phyloP scores from a whole-genome alignment of 345 rosid species.

The Dipteronia sinensis region DNA sequence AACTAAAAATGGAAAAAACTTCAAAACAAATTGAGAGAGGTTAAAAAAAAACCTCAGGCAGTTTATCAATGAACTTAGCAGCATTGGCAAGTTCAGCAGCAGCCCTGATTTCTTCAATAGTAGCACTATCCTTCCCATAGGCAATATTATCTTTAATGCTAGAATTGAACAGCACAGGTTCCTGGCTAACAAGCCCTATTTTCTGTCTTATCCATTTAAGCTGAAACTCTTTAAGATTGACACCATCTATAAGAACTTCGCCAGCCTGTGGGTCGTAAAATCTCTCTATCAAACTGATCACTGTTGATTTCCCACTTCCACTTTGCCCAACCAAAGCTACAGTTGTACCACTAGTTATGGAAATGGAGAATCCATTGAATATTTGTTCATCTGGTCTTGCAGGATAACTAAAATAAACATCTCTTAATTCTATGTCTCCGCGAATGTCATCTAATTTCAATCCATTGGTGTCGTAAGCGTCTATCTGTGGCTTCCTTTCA shows the following conservation, averaged over 20 bases:
- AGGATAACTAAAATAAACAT: conserved; percentile 45
- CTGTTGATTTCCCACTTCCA: conserved; percentile 56
- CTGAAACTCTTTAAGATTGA: conserved; percentile 40
- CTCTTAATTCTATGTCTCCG: conserved; percentile 41
- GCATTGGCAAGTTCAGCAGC: conserved; percentile 52
- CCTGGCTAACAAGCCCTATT: conserved; percentile 58
- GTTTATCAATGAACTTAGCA: conserved; percentile 45
- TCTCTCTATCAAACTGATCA: conserved; percentile 44
- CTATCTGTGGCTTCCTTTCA: conserved; percentile 39
- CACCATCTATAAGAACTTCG: conserved; percentile 43
- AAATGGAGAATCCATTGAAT: conserved; percentile 42
- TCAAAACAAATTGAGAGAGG: background rate
- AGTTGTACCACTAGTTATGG: conserved; percentile 40
- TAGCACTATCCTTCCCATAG: conserved; percentile 44
- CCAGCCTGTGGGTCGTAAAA: conserved; percentile 49
- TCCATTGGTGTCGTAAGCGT: conserved; percentile 36
- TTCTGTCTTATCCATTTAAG: conserved; percentile 48
- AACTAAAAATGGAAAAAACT: background rate
- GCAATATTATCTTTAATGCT: conserved; percentile 47
- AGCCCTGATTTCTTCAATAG: conserved; percentile 36
- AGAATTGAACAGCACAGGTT: conserved; percentile 45
- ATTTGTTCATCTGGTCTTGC: conserved; percentile 45
- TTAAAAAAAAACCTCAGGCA: conserved; percentile 39
- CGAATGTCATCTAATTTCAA: conserved; percentile 29
- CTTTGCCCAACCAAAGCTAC: conserved; percentile 54